Evolutionary conservation across 805 yeast genomes (phyloP).

Genomic region (Wickerhamiella australiensis): DNA sequence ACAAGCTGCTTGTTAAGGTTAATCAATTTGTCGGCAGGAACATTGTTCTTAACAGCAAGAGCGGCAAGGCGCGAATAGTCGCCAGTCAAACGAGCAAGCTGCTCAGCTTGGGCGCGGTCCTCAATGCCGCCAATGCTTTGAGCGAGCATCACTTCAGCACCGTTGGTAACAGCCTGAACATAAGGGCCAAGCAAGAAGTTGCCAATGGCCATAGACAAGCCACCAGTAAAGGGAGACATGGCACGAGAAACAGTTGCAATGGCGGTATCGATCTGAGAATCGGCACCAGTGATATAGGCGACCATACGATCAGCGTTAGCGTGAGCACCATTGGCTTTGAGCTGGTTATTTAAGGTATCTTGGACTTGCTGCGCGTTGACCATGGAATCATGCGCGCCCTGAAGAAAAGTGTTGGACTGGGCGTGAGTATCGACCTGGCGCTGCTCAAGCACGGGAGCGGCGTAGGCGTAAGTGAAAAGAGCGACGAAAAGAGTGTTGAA

Average conservation of each 20-base stretch:
- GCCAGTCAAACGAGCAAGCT: conserved; percentile 16
- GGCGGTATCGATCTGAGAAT: conserved; percentile 26
- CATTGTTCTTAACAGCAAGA: conserved; percentile 16
- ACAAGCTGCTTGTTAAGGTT: conserved; percentile 17
- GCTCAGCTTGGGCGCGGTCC: conserved; percentile 15
- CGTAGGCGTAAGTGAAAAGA: conserved; percentile 14
- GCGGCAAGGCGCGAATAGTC: conserved; percentile 18
- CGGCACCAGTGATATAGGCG: conserved; percentile 27
- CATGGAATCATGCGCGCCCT: conserved; percentile 13
- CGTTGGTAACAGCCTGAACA: conserved; percentile 26
- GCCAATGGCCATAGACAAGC: conserved; percentile 17
- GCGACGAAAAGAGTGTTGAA: conserved; percentile 17
- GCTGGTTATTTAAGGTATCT: conserved; percentile 15
- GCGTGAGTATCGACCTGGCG: background rate
- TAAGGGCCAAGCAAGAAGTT: conserved; percentile 23
- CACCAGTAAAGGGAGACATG: conserved; percentile 18
- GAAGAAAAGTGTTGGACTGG: conserved; percentile 9
- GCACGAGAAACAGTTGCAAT: conserved; percentile 18
- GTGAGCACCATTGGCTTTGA: too few species aligned
- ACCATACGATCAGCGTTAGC: too few species aligned
- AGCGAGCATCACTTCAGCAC: too few species aligned
- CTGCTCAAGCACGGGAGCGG: too few species aligned
- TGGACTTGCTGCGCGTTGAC: conserved; percentile 19
- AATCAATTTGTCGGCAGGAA: conserved; percentile 14
- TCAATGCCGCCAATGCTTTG: conserved; percentile 18